These are phyloP conservation scores for Zygosaccharomyces siamensis DNA, from an alignment of 805 yeast species.

Conservation along the genomic window DNA sequence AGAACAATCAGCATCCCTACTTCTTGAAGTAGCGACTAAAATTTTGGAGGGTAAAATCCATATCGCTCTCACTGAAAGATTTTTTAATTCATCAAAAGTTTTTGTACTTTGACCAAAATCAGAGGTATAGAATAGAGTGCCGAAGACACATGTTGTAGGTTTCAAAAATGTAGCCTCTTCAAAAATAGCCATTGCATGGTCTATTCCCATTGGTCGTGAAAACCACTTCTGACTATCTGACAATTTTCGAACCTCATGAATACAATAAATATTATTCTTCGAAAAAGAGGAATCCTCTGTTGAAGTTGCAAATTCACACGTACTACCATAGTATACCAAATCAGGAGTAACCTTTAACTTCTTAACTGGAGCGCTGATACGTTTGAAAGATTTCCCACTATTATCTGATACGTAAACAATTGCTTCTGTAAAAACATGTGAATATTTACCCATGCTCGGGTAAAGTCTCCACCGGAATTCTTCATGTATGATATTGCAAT, in stretches of 20 bases:
- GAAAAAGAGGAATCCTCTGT: background rate
- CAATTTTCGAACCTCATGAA: background rate
- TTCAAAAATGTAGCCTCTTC: background rate
- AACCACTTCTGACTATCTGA: background rate
- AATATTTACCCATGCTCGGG: background rate
- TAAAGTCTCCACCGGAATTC: no score
- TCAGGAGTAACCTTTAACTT: background rate
- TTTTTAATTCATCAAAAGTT: conserved; percentile 30
- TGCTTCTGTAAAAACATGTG: background rate
- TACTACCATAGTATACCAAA: background rate
- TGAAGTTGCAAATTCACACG: background rate
- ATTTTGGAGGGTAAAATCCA: conserved; percentile 20
- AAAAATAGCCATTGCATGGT: background rate
- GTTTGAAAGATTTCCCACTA: conserved; percentile 1
- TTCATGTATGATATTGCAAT: conserved; percentile 10
- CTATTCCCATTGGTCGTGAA: background rate
- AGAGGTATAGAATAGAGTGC: conserved; percentile 29
- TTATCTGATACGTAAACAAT: background rate
- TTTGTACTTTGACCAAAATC: conserved; percentile 49
- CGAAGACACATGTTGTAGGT: background rate
- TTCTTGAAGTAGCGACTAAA: conserved; percentile 26
- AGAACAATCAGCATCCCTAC: conserved; percentile 25
- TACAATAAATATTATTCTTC: background rate
- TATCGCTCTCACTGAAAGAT: conserved; percentile 21
- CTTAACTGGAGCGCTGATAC: background rate